A percentile compares a stretch with the other conserved stretches of the same genome.
Conservation (phyloP, 129 eudicot species). For the Saposhnikovia divaricata region DNA sequence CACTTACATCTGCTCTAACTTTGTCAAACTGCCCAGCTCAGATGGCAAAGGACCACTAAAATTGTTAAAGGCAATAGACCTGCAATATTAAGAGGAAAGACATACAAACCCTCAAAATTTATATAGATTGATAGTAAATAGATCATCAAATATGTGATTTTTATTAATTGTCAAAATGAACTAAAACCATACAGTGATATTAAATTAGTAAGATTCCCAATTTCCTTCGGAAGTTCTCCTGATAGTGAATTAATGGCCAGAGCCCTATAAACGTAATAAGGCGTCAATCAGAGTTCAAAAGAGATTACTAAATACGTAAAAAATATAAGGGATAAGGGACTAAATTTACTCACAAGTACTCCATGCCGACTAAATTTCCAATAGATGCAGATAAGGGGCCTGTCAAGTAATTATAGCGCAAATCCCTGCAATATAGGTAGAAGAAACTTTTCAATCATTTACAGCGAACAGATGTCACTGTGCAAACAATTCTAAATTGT, state of each 20-base stretch:
- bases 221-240: constrained; percentile 43
- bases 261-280: constrained; percentile 24
- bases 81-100: constrained; percentile 16
- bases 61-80: constrained; percentile 44
- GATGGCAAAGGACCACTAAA: constrained; percentile 68
- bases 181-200: constrained; percentile 29
- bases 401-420: constrained; percentile 57
- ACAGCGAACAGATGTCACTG: not conserved
- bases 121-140: not conserved
- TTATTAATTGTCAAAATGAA: not conserved
- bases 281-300: not conserved
- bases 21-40: constrained; percentile 48
- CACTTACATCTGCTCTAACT: constrained; percentile 49
- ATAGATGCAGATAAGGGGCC: constrained; percentile 63
- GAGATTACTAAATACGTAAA: not conserved
- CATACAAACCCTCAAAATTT: not conserved
- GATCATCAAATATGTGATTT: not conserved
- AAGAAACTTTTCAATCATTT: no score
- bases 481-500: not conserved
- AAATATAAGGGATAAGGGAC: not conserved
- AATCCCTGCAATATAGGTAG: constrained; percentile 24
- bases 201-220: constrained; percentile 62
- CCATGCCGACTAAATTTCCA: constrained; percentile 58
- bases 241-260: constrained; percentile 65
- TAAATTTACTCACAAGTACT: constrained; percentile 43